Base-by-base conservation (phyloP, 2,329 filamentous ascomycete genomes). In the Bipolaris zeicola region DNA sequence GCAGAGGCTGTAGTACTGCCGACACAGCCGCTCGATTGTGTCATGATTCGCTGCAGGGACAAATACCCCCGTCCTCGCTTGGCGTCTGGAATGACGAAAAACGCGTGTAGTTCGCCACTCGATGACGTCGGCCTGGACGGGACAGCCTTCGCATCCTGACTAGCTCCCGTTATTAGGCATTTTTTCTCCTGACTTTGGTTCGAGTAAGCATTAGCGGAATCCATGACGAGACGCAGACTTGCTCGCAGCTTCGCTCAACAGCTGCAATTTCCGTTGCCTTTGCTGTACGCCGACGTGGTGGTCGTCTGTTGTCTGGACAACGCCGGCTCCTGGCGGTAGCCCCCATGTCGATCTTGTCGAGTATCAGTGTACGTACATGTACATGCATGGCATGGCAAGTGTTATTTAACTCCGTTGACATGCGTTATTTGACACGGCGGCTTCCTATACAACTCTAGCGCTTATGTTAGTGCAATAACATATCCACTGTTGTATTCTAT, bases 41-140 rank as follows among this genome's bases (percentile, higher is more conserved):
- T 6, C 45, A 38, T 38, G 45, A 48, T 48, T 48, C 34, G 33
- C 45, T 48, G 33, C 45, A 48, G 20, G 45, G 33, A 48, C 37
- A 7, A 20, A 13, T 33, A 16, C 14, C 42, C 42, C 45, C 34
- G 45, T 34, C 45, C 26, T 48, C 31, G 24, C 45, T 38, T 48
- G 45, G 45, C 20, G 8, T 33, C 33, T 16, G 26, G 13, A 48
- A 37, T 37, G 33, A 48, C 33, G 31, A 36, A 48, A 37, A 37
- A 48, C 18, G 28, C 26, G 42, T 18, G 16, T 45, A 31, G 42
- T 33, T 31, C 42, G n/a, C 26, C 42, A 45, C 16, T 20, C 42
- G 5, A 45, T 45, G 42, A 45, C 42, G 42, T 45, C 42, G 42
- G 8, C 8, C 10, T 14, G 16, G 26, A 34, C 26, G 42, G 42